phyloP scores from a whole-genome alignment of 208 protist species.

The Perkinsela sp. region DNA sequence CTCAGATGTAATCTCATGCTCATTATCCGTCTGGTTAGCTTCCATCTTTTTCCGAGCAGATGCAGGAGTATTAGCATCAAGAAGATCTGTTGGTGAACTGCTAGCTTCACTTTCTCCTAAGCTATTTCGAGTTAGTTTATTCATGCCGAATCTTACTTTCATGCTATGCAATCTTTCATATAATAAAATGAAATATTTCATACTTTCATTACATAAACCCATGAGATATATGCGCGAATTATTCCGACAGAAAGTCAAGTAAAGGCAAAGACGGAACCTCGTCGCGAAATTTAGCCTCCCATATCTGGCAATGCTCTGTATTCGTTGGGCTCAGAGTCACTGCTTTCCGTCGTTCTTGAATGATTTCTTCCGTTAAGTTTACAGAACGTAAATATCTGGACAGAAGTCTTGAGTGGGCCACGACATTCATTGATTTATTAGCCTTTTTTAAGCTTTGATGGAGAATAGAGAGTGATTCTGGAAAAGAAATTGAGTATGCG shows the following conservation, averaged over 20 bases:
- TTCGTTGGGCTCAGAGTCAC: background rate
- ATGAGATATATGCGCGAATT: background rate
- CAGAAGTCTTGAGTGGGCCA: background rate
- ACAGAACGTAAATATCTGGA: background rate
- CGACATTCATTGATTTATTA: background rate
- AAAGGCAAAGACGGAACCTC: background rate
- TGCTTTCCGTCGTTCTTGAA: background rate
- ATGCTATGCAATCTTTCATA: too few relatives aligned
- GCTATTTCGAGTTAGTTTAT: too few relatives aligned
- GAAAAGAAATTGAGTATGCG: background rate
- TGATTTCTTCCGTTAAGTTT: background rate
- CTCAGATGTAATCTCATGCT: background rate
- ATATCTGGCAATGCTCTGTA: background rate
- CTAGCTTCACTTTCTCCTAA: background rate
- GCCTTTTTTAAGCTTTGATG: background rate
- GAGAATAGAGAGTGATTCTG: background rate
- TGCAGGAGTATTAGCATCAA: background rate
- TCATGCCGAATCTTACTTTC: too few relatives aligned
- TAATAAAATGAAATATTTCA: background rate
- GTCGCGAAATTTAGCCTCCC: background rate
- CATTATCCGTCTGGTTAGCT: background rate
- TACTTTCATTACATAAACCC: background rate
- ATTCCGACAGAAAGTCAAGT: background rate
- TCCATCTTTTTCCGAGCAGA: background rate
- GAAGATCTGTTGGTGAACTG: background rate